phyloP scores from a whole-genome alignment of 306 rosid species.

The Gastrolobium villosum region DNA sequence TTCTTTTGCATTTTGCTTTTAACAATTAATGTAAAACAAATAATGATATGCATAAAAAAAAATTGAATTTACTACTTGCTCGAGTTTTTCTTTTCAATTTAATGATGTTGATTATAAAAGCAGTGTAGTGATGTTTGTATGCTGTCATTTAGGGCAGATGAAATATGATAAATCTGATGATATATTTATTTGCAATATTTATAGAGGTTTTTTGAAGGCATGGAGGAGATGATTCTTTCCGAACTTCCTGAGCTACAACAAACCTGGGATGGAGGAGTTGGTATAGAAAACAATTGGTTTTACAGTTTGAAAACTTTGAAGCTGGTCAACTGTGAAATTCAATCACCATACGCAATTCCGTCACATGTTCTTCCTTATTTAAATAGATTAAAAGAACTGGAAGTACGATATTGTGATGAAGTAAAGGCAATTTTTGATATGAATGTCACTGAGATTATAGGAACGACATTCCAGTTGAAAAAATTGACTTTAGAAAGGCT shows the following conservation, averaged over 20 bases:
- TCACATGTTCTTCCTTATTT: neutral
- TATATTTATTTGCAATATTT: neutral
- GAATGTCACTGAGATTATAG: neutral
- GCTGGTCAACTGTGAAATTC: neutral
- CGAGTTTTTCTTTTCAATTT: neutral
- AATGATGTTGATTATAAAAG: neutral
- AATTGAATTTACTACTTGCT: neutral
- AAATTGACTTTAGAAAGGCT: neutral
- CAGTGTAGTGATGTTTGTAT: neutral
- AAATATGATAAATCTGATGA: neutral
- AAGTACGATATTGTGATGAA: neutral
- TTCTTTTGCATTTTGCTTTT: no score
- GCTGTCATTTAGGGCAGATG: neutral
- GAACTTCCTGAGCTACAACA: neutral
- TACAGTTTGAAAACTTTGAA: neutral
- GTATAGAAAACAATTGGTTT: no score
- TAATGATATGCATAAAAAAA: no score
- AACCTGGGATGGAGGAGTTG: neutral
- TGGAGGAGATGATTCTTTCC: neutral
- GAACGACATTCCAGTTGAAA: neutral
- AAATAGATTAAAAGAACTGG: constrained; percentile 15
- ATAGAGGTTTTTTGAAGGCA: neutral
- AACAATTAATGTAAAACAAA: neutral
- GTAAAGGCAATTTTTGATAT: neutral
- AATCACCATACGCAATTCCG: neutral